Conservation (phyloP, 768 basidiomycete genomes). For the Leucosporidium creatinivorum region DNA sequence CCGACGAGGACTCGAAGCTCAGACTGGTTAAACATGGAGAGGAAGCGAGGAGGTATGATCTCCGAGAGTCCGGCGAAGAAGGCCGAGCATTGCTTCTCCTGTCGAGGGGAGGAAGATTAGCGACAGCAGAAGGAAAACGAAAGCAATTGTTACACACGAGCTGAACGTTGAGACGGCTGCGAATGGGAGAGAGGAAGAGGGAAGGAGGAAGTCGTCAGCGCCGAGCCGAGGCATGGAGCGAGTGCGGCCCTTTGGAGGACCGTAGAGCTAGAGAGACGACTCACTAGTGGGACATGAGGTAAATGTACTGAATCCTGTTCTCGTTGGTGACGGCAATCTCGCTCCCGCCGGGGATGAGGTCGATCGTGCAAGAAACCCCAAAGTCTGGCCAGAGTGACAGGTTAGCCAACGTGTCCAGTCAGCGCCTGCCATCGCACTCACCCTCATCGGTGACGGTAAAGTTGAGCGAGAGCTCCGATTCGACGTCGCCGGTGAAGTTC, state of each 20-base stretch:
- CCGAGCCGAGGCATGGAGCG: too few species aligned
- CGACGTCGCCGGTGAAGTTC: conserved; percentile 75
- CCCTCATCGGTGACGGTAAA: conserved; percentile 84
- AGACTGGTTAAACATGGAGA: conserved; percentile 95
- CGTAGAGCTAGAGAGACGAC: too few species aligned
- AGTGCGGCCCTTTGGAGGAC: too few species aligned
- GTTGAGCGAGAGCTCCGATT: conserved; percentile 72
- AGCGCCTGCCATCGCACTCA: conserved; percentile 43
- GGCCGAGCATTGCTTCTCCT: conserved; percentile 38
- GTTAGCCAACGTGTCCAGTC: too few species aligned
- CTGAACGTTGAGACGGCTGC: conserved; percentile 65
- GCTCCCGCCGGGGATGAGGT: conserved; percentile 73
- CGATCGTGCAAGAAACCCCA: conserved; percentile 63
- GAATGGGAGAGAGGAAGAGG: too few species aligned
- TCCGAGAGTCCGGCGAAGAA: conserved; percentile 87
- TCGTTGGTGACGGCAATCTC: conserved; percentile 78
- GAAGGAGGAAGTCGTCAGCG: too few species aligned
- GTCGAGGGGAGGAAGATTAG: conserved; percentile 35
- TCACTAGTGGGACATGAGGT: conserved; percentile 73
- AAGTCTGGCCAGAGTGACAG: conserved; percentile 54
- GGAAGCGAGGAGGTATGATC: conserved; percentile 85
- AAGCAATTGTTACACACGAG: conserved; percentile 50
- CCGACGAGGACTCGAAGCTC: conserved; percentile 78
- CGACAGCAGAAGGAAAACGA: conserved; percentile 62
- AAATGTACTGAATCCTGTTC: conserved; percentile 83